Percentiles rank a stretch among this genome's conserved stretches.
Conservation (phyloP, 140 eudicot species). For the Anethum foeniculum region DNA sequence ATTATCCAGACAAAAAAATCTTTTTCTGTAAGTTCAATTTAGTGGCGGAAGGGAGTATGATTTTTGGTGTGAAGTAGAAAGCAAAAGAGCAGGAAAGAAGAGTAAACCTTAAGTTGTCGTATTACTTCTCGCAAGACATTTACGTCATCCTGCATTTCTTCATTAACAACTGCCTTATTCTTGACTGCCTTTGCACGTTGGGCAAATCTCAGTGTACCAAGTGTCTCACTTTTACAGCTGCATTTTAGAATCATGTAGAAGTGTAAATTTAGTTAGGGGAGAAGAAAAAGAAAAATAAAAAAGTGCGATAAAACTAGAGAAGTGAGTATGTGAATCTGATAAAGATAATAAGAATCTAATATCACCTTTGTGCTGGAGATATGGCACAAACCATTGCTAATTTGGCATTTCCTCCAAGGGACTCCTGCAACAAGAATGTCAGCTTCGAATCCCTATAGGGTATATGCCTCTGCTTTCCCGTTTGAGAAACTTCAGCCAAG, state of each 20-base stretch:
- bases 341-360: background rate
- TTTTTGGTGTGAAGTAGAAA: background rate
- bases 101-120: slow-evolving; percentile 53
- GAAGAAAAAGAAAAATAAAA: background rate
- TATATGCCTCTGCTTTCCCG: slow-evolving; percentile 94
- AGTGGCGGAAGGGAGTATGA: background rate
- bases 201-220: slow-evolving; percentile 86
- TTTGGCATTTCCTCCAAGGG: slow-evolving; percentile 98
- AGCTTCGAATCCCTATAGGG: slow-evolving; percentile 96
- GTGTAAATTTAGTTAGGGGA: slow-evolving; percentile 5
- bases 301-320: background rate
- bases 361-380: slow-evolving; percentile 77
- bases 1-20: background rate
- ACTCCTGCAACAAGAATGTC: slow-evolving; percentile 96
- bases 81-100: background rate
- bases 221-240: slow-evolving; percentile 91
- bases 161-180: slow-evolving; percentile 87
- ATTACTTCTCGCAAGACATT: slow-evolving; percentile 79
- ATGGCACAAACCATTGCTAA: slow-evolving; percentile 94
- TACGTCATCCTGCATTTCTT: slow-evolving; percentile 81
- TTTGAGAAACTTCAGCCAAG: slow-evolving; percentile 92
- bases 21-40: background rate
- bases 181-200: slow-evolving; percentile 96
- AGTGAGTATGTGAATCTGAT: background rate
- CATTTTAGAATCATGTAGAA: slow-evolving; percentile 9